Conservation (phyloP, 2,329 filamentous ascomycete species). For the Gaeumannomyces tritici region DNA sequence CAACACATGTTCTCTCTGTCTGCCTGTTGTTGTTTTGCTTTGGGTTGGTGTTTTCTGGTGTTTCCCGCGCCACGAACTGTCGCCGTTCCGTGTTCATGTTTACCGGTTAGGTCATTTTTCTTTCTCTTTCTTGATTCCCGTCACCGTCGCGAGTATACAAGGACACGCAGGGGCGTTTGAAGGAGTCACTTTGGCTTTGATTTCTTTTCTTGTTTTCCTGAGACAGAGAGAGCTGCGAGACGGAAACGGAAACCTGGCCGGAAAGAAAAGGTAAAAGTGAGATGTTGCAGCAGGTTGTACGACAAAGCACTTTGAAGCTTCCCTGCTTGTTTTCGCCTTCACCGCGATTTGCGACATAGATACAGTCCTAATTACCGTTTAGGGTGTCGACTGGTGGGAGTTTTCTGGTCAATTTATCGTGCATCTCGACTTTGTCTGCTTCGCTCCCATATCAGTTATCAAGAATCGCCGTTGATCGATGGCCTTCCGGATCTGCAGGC, state of each 20-base stretch:
- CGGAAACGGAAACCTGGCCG: not conserved
- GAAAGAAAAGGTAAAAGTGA: not conserved
- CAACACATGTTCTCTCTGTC: not conserved
- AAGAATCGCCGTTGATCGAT: no score
- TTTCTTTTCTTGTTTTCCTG: not conserved
- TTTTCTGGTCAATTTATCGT: no score
- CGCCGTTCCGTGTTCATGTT: not conserved
- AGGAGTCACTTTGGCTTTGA: not conserved
- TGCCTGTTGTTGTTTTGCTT: not conserved
- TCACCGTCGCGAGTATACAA: constrained; percentile 7
- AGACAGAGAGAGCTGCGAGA: not conserved
- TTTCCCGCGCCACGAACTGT: not conserved
- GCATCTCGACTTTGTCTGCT: no score
- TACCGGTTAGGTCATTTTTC: no score
- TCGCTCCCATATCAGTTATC: not conserved
- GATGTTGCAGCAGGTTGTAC: no score
- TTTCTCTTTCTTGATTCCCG: not conserved
- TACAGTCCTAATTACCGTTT: no score
- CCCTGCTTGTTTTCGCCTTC: not conserved
- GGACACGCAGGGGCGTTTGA: constrained; percentile 9
- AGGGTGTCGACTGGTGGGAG: no score
- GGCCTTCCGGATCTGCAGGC: not conserved
- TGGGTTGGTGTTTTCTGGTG: not conserved
- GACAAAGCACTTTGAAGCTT: no score
- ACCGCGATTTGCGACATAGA: not conserved